Base-by-base conservation (phyloP, 2,329 filamentous ascomycete genomes). In the Trematosphaeria pertusa region DNA sequence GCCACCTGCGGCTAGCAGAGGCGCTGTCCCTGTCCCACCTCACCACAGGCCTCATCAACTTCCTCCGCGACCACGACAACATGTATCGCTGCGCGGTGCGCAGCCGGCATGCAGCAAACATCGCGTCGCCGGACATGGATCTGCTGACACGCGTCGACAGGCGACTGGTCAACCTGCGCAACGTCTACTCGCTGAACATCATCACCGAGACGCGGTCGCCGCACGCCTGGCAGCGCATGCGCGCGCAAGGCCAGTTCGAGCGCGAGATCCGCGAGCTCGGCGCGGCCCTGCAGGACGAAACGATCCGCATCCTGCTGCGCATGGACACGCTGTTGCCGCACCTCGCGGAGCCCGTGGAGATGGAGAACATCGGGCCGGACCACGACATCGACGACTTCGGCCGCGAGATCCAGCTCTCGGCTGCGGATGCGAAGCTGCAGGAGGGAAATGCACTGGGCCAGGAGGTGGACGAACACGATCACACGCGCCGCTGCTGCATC, bases 321-420 rank as follows among this genome's bases (percentile, higher is more conserved):
- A 30, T 33, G 2, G 28, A 45, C 3, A 11, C 14, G 10, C n/a
- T 31, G 10, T 1, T 15, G 8, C 14, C 15, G 5, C 6, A 21
- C 6, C 14, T 37, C 7, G 43, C 17, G 4, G 46, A 50, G n/a
- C n/a, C n/a, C n/a, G 12, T 37, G 2, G 48, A 54, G 30, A 26
- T 54, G 8, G 48, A 52, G 24, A 49, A 56, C 20, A 20, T 50
- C 14, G 50, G 46, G 1, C 47, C 49, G 15, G 44, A 50, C 21
- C 49, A 56, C 35, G 21, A 48, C 18, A 20, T 56, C 22, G n/a
- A 50, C 9, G 40, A 49, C 21, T 47, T 51, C 11, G 54, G 52
- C 2, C 28, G 32, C 15, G 36, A 55, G 5, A 4, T 52, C 4
- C 1, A 31, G 4, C 6, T 3, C 2, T 8, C 35, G 5, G 19